phyloP scores from a whole-genome alignment of 2,329 filamentous ascomycete species.

The Paecilomyces fulvus region DNA sequence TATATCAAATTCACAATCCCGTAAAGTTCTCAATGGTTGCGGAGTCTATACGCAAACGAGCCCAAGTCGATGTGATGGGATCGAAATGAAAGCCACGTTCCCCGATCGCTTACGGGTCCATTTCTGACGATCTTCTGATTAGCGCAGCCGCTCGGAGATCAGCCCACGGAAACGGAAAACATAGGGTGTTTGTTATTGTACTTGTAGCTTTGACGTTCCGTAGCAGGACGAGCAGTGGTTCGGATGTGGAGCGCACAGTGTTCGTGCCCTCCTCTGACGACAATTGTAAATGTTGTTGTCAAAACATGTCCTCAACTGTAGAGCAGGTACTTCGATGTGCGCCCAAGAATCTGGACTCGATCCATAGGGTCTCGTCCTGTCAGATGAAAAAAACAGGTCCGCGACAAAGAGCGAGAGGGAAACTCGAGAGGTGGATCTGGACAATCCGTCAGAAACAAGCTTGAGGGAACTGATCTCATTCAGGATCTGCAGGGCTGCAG shows the following conservation, averaged over 20 bases:
- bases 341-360: neutral
- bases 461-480: neutral
- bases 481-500: neutral
- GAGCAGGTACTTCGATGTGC: neutral
- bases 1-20: neutral
- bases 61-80: neutral
- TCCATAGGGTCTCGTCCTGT: neutral
- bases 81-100: neutral
- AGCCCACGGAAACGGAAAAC: neutral
- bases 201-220: neutral
- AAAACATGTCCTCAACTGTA: neutral
- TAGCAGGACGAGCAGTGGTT: neutral
- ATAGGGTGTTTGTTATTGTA: neutral
- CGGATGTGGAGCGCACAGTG: neutral
- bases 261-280: neutral
- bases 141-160: neutral
- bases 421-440: neutral
- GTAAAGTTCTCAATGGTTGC: neutral
- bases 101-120: neutral
- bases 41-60: neutral
- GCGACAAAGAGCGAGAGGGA: neutral
- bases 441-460: neutral
- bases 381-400: neutral
- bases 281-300: neutral
- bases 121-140: neutral